Base-by-base conservation (phyloP, 352 stramenopile genomes). In the Globisporangium paddicum region DNA sequence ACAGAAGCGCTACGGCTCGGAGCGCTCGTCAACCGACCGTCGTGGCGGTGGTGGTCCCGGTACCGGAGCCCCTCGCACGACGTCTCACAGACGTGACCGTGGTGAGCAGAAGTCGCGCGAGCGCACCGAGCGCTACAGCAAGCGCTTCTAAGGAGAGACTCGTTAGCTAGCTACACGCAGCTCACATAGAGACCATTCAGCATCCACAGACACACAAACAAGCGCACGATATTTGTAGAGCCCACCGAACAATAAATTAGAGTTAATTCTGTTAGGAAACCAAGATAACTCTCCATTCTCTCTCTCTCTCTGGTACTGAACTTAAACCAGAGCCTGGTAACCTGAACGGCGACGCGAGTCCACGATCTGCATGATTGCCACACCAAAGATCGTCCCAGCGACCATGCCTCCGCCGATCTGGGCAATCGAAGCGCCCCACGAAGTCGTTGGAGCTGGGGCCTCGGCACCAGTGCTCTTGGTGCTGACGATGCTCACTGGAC, bases 281-380 rank as follows among this genome's bases (percentile, higher is more conserved):
- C 35, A 53, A 26, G 30, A 44, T n/a, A 55, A 30, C 49, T 44
- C 30, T 18, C 38, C 13, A 37, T 41, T 25, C 21, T 55, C 19
- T 40, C 16, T 41, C 26, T 41, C 30, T 44, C 21, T 37, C 28
- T 18, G 44, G 40, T 6, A 32, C 28, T 32, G 3, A 32, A 7
- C 28, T 58, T 32, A 65, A 23, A 45, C 32, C n/a, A 85, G 60
- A 28, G 68, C 30, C 28, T 56, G 61, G 61, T 83, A 86, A 23
- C 54, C 69, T 9, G 61, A 55, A 28, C 58, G 71, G 21, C 67
- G 62, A 35, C 69, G 65, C 41, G 62, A 62, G 28, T 58, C 62
- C 50, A 53, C 61, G 62, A 83, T 47, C 67, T 63, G 72, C 26
- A 75, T 71, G 47, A 68, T 57, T 1, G 45, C 67, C 11, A 62